Base-by-base conservation (phyloP, 805 yeast genomes). In the Saturnispora bothae region DNA sequence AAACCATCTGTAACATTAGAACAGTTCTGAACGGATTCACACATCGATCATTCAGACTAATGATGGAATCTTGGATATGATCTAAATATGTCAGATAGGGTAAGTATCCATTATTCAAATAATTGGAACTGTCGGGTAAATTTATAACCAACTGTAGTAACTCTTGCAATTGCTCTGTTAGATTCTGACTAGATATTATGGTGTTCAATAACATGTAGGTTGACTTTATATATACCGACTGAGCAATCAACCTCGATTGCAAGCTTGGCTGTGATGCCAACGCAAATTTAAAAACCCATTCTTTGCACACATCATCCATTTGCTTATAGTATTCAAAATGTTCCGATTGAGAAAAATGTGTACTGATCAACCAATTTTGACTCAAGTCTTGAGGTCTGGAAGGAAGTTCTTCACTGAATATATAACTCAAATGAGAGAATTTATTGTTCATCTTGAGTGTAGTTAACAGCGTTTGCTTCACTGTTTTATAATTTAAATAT, bases 11-110 rank as follows among this genome's bases (percentile, higher is more conserved):
- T 21, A 43, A 31, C 17, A 43, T 30, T 26, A 33, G 20, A 4
- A 38, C 22, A 1, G 38, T 34, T n/a, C 27, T 35, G 19, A 31
- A 43, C 7, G 47, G 43, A 33, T 41, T 41, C 5, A 21, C 5
- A 31, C 44, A 41, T 4, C 34, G 20, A 3, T 43, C 36, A 14
- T 36, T 32, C 12, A 40, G 36, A 7, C 5, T 22, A 16, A 33
- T 39, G 28, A 43, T 41, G 3, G 36, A 26, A 1, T 16, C 5
- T 15, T 32, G 33, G 20, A 43, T 32, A 36, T 41, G 44, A 15
- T 41, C 43, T 22, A 43, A 23, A 18, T 39, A 43, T 12, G 47
- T 43, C 3, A 43, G n/a, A 28, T 41, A 43, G 12, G 44, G 39
- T 14, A 39, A 33, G 34, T 32, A 41, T 15, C 44, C 44, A 3